A percentile compares a stretch with the other conserved stretches of the same genome.
These are phyloP conservation scores for Xylariaceae sp. DNA, from an alignment of 2,329 filamentous ascomycete species.

Conservation along the genomic window DNA sequence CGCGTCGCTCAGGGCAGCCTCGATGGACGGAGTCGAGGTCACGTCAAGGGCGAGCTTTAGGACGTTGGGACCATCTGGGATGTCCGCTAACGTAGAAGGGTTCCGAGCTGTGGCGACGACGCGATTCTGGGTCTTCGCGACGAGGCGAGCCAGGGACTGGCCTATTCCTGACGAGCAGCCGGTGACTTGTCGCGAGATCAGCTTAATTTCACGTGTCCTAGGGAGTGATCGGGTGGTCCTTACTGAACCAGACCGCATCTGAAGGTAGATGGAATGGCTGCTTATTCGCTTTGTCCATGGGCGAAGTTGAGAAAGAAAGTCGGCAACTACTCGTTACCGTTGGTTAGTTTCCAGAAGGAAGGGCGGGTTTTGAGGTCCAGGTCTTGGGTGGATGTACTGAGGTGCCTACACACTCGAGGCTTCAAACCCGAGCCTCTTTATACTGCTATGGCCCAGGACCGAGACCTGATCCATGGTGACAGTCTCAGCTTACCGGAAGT, in stretches of 20 bases:
- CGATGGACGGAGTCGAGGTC: constrained; percentile 30
- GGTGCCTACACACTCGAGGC: neutral
- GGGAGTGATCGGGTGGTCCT: constrained; percentile 4
- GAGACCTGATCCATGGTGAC: neutral
- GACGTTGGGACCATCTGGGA: constrained; percentile 27
- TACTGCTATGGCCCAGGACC: neutral
- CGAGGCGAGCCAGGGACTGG: constrained; percentile 14
- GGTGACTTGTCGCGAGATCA: constrained; percentile 19
- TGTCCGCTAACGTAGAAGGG: constrained; percentile 29
- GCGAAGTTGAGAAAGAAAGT: neutral
- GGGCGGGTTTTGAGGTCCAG: neutral
- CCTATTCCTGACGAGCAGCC: constrained; percentile 24
- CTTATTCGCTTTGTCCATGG: constrained; percentile 12
- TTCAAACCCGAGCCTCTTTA: neutral
- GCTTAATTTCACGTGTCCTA: neutral
- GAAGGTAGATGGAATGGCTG: constrained; percentile 16
- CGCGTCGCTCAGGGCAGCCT: constrained; percentile 25
- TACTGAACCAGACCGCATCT: constrained; percentile 22
- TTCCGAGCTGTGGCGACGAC: constrained; percentile 30
- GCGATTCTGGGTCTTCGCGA: constrained; percentile 16
- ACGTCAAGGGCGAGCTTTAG: constrained; percentile 42
- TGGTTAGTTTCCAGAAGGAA: too few relatives aligned
- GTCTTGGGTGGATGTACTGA: neutral
- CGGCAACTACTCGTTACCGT: too few relatives aligned
- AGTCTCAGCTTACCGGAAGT: too few relatives aligned